Percentiles rank a stretch among this genome's conserved stretches.
phyloP scores from a whole-genome alignment of 2,329 filamentous ascomycete genomes.

The Hymenoscyphus infarciens region DNA sequence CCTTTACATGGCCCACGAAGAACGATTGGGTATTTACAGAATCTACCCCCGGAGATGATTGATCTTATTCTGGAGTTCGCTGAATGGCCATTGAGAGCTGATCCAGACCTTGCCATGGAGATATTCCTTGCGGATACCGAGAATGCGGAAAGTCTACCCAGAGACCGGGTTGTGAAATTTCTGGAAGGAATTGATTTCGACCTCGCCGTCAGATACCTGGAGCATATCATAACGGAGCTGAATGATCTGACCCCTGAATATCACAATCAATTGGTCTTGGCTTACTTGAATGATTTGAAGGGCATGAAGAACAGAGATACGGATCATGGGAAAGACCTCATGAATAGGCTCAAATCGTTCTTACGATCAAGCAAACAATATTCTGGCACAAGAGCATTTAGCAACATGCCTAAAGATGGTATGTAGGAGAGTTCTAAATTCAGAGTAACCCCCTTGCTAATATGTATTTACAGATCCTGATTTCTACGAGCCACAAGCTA shows the following conservation, averaged over 20 bases:
- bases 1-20: constrained; percentile 74
- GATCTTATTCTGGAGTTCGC: constrained; percentile 90
- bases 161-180: constrained; percentile 71
- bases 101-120: constrained; percentile 79
- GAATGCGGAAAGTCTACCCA: constrained; percentile 85
- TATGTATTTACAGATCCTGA: constrained; percentile 58
- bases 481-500: constrained; percentile 86
- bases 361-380: constrained; percentile 75
- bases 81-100: constrained; percentile 75
- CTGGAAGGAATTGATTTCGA: constrained; percentile 64
- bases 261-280: constrained; percentile 76
- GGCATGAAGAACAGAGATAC: constrained; percentile 39
- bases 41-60: constrained; percentile 79
- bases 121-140: constrained; percentile 91
- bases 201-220: constrained; percentile 78
- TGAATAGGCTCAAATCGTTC: constrained; percentile 68
- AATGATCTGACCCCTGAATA: constrained; percentile 81
- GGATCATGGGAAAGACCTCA: constrained; percentile 53
- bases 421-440: constrained; percentile 30
- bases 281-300: constrained; percentile 56
- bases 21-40: constrained; percentile 87
- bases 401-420: constrained; percentile 77
- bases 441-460: not conserved
- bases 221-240: constrained; percentile 85
- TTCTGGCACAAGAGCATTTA: constrained; percentile 73